Base-by-base conservation (phyloP, 768 basidiomycete genomes). In the Lanmaoa rubissima region DNA sequence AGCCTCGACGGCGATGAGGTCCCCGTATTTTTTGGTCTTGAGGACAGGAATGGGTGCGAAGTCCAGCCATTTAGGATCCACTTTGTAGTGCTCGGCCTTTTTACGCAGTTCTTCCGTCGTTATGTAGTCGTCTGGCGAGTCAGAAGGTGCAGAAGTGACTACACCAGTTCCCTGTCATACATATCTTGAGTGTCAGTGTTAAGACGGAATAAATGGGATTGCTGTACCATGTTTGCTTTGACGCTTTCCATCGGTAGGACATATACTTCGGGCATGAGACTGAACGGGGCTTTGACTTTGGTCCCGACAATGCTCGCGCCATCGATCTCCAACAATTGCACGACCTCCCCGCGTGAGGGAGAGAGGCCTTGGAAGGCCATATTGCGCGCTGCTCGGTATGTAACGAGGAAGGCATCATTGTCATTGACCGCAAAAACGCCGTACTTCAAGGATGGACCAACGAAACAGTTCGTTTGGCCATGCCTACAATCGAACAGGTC, bases 191-290 rank as follows among this genome's bases (percentile, higher is more conserved):
- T 4, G 19, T 45, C 21, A n/a, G 13, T 28, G 31, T 19, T 12
- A 32, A 35, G 21, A 26, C n/a, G 4, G 8, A 51, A 44, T 16
- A 11, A 21, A 17, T 16, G 46, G 8, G 35, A 13, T 19, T 17
- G 16, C 57, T 76, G 19, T 51, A 82, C 90, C 80, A 98, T 98
- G 59, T 92, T 95, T n/a, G 94, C 84, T 46, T 96, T 80, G 51
- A 98, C 94, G 62, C 88, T 91, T 62, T 99, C 97, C 97, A 99
- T 99, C n/a, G 97, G 97, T 55, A 99, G 74, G 45, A 99, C 92
- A 66, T 94, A 94, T 28, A 98, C 91, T 73, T 96, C 87, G 0
- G 90, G 84, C 69, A 87, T 82, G 49, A 94, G 64, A 24, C 86
- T 83, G 60, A 91, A 86, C 1, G 96, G 94, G 1, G 96, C 95